Evolutionary conservation across 148 eudicot species (phyloP), one percentile per base, ranked within the genome.

Genomic region (Cornus florida): DNA sequence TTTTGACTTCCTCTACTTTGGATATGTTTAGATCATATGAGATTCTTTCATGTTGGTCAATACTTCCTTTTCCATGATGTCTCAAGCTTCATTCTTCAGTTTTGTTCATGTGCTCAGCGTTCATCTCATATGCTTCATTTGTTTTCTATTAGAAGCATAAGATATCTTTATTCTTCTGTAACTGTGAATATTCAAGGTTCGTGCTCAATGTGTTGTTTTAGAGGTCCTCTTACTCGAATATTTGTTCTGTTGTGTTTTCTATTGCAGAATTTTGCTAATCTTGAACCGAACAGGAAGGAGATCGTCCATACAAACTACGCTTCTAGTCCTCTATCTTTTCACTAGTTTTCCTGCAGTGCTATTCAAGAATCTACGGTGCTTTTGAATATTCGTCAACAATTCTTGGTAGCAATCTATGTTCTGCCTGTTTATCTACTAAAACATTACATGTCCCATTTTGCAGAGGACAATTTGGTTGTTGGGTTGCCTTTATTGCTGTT

Each of bases 381-480:
- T 22, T 71, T 10, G 56, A 17, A 73, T 31, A 71, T n/a, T 72
- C 70, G 17, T 20, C 57, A 24, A 38, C 57, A 73, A 35, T 24
- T 33, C 43, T 57, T 56, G 5, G 9, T 73, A 1, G 56, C 31
- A 6, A 53, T 57, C 24, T 46, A 16, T 60, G 12, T 39, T 60
- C 22, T 28, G 33, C 28, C 59, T 59, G 2, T 19, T 7, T 5
- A 35, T 59, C 33, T 69, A 57, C 13, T 48, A 22, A 71, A 67
- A 24, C 57, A 74, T 16, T 46, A 62, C 43, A 68, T 71, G 11
- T 64, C 69, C 17, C 74, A 82, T 81, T 86, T 83, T 9, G 8
- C 86, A 88, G 91, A 79, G 89, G 87, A 38, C 86, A 86, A 59
- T 84, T 88, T 71, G 91, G 91, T 22, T 67, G 83, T 71, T 88